Evolutionary conservation across 2,329 filamentous ascomycete species (phyloP), one percentile per base, ranked within the genome.

Genomic region (Didymella sp.): DNA sequence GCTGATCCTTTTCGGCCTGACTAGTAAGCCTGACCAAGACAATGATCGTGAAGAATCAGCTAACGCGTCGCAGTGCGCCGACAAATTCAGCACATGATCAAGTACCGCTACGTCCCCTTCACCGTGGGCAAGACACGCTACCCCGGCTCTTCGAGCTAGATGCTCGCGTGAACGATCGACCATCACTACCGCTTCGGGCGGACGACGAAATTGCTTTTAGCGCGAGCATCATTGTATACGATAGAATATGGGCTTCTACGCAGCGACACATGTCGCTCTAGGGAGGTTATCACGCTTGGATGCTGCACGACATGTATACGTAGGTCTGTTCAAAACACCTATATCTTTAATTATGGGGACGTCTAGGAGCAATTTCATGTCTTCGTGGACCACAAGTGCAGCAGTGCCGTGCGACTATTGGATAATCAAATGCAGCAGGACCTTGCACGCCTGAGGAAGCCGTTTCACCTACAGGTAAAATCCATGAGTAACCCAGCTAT

Each of bases 81-180:
- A 83, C 95, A 99, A 81, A 99, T 99, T 70, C 95, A 99, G 82
- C 95, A 98, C 81, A 99, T 99, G 95, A 94, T 99, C 85, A 99
- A 98, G 83, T 99, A 98, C 83, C 91, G 94, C 80, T 99, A 96
- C 76, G 92, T 96, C 27, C 92, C 93, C 37, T 96, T 97, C 81
- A 89, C 91, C 37, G 87, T 96, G 65, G 93, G 93, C 78, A 97
- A 97, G 86, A 75, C 73, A 56, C 69, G 73, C 19, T 76, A 75
- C 66, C 63, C 70, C 17, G 68, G 63, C 46, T 63, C 65, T 41
- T 58, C 69, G 42, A 71, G 68, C 65, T 74, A 61, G 63, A 58
- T 45, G 22, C 25, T 35, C 21, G 38, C 44, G 19, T 47, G 42
- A 43, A 51, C 57, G 43, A 30, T 51, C 49, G 30, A 37, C n/a